Conservation (phyloP, 345 rosid genomes). For the Eutrema japonicum region DNA sequence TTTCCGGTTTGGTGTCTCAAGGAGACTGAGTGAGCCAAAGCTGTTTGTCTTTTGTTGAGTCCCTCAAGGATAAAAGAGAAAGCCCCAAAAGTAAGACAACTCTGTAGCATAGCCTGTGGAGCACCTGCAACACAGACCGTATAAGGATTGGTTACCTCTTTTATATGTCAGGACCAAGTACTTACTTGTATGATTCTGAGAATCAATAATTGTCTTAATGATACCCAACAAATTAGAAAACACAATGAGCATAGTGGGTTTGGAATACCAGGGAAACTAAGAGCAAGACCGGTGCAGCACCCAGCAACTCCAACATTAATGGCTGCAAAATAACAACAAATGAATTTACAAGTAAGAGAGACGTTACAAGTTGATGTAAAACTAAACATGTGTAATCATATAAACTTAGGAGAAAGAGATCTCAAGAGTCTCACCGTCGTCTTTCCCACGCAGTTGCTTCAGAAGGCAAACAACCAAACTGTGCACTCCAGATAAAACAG, state of each 20-base stretch:
- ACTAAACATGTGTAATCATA: not conserved
- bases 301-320: constrained; percentile 92
- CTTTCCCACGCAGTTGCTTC: constrained; percentile 90
- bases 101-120: constrained; percentile 70
- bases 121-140: constrained; percentile 54
- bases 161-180: not conserved
- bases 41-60: constrained; percentile 79
- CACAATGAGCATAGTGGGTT: not conserved
- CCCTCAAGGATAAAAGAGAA: constrained; percentile 82
- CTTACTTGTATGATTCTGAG: not conserved
- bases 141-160: not conserved
- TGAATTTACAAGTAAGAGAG: constrained; percentile 1
- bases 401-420: not conserved
- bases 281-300: constrained; percentile 87
- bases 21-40: constrained; percentile 66
- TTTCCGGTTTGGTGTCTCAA: constrained; percentile 39
- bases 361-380: constrained; percentile 13
- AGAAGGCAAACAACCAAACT: constrained; percentile 54
- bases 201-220: not conserved
- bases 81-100: constrained; percentile 87
- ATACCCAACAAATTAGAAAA: constrained; percentile 3
- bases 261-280: constrained; percentile 78
- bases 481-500: constrained; percentile 48
- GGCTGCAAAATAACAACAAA: constrained; percentile 52
- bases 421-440: constrained; percentile 68